phyloP scores from a whole-genome alignment of 371 early-diverging fungal genomes.

The Racocetra persica region DNA sequence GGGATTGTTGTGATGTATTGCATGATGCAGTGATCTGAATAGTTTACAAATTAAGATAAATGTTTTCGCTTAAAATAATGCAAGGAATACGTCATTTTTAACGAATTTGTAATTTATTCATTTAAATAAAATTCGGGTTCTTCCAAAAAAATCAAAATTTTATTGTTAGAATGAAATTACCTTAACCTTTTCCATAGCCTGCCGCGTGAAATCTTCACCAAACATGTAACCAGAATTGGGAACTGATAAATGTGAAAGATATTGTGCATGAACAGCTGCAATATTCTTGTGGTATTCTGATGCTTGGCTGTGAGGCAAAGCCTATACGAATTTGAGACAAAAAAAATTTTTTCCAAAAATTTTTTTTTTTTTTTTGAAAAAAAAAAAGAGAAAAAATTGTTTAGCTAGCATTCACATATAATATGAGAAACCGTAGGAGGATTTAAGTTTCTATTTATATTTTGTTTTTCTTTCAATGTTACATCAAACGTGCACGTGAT shows the following conservation, averaged over 20 bases:
- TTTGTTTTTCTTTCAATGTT: background rate
- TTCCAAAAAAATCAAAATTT: background rate
- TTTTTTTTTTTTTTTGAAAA: too few relatives aligned
- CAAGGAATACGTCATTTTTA: background rate
- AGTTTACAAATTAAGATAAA: too few relatives aligned
- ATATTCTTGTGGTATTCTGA: constrained; percentile 2
- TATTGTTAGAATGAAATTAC: background rate
- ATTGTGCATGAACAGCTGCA: background rate
- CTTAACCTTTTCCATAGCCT: background rate
- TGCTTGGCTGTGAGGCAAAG: background rate
- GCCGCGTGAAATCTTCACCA: background rate
- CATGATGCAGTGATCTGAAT: background rate
- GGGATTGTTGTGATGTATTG: background rate
- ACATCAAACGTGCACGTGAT: too few relatives aligned
- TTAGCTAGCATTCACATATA: background rate
- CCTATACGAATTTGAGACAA: background rate
- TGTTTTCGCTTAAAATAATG: too few relatives aligned
- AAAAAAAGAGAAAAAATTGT: background rate
- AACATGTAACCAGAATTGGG: background rate
- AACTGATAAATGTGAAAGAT: constrained; percentile 8
- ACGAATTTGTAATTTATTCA: background rate
- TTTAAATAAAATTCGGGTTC: background rate
- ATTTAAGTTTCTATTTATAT: background rate
- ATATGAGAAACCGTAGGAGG: too few relatives aligned
- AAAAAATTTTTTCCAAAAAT: too few relatives aligned